Conservation (phyloP, 2,329 filamentous ascomycete species). For the Nemania diffusa region DNA sequence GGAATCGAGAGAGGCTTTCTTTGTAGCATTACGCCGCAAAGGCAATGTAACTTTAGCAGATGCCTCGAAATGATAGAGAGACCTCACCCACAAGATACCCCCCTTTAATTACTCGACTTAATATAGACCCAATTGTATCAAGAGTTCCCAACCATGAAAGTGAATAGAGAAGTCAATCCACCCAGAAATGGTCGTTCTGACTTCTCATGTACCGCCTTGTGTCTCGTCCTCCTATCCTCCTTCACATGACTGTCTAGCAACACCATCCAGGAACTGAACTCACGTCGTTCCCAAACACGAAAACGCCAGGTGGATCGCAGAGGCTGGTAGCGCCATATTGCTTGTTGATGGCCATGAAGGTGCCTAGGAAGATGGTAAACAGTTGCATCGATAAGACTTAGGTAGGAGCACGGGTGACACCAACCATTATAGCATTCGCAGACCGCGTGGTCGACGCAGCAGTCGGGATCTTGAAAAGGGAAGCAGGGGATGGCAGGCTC, state of each 20-base stretch:
- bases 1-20: conserved; percentile 88
- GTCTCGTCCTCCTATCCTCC: background rate
- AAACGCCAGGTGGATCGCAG: conserved; percentile 38
- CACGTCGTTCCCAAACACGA: conserved; percentile 36
- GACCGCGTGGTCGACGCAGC: conserved; percentile 37
- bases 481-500: conserved; percentile 31
- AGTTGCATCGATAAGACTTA: conserved; percentile 5
- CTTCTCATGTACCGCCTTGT: background rate
- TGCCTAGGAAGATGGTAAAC: conserved; percentile 32
- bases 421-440: conserved; percentile 41
- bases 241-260: conserved; percentile 22
- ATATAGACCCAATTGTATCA: background rate
- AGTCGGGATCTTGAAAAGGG: conserved; percentile 42
- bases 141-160: background rate
- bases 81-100: background rate
- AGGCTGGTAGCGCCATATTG: conserved; percentile 25
- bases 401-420: background rate
- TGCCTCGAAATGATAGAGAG: conserved; percentile 19
- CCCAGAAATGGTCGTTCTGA: background rate
- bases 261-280: conserved; percentile 39
- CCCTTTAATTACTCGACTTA: background rate
- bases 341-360: conserved; percentile 39
- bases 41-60: conserved; percentile 50
- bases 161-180: background rate
- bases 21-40: conserved; percentile 81